Percentiles rank a stretch among this genome's conserved stretches.
These are phyloP conservation scores for Athelia sp. DNA, from an alignment of 1,284 basidiomycete genomes.

Conservation along the genomic window DNA sequence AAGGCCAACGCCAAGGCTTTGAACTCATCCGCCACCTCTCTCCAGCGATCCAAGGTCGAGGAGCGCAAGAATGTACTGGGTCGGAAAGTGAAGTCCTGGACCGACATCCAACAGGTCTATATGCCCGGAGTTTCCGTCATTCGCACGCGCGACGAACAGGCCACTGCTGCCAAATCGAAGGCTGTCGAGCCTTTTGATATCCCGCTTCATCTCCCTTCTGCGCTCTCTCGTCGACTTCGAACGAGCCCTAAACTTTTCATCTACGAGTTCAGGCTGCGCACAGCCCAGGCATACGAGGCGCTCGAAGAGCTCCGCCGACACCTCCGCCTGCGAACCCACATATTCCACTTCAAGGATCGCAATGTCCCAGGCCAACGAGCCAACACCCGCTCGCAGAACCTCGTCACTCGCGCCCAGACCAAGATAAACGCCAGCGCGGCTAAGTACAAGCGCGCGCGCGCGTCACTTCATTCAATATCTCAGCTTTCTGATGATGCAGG, in stretches of 20 bases:
- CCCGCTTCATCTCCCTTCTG: conserved; percentile 5
- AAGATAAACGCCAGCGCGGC: not conserved
- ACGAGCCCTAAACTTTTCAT: conserved; percentile 1
- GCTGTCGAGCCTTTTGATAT: conserved; percentile 1
- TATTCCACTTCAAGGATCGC: conserved; percentile 7
- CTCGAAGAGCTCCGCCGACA: conserved; percentile 3
- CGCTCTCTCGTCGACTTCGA: not conserved
- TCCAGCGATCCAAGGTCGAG: conserved; percentile 9
- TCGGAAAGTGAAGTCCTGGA: conserved; percentile 12
- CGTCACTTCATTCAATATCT: conserved; percentile 1
- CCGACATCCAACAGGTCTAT: conserved; percentile 11
- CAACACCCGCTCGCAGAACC: conserved; percentile 2
- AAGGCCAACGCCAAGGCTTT: not conserved
- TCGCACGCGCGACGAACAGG: not conserved
- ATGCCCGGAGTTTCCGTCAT: conserved; percentile 9
- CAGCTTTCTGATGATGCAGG: not conserved
- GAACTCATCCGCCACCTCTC: conserved; percentile 8
- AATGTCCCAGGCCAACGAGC: conserved; percentile 9
- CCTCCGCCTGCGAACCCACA: conserved; percentile 6
- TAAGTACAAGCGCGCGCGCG: not conserved
- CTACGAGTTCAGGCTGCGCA: conserved; percentile 7
- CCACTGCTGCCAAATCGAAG: not conserved
- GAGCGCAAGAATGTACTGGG: conserved; percentile 9
- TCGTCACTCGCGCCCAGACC: not conserved
- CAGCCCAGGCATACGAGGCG: conserved; percentile 4